These are phyloP conservation scores for Dryadomyces quercus-mongolicae DNA, from an alignment of 2,329 filamentous ascomycete species.

Conservation along the genomic window DNA sequence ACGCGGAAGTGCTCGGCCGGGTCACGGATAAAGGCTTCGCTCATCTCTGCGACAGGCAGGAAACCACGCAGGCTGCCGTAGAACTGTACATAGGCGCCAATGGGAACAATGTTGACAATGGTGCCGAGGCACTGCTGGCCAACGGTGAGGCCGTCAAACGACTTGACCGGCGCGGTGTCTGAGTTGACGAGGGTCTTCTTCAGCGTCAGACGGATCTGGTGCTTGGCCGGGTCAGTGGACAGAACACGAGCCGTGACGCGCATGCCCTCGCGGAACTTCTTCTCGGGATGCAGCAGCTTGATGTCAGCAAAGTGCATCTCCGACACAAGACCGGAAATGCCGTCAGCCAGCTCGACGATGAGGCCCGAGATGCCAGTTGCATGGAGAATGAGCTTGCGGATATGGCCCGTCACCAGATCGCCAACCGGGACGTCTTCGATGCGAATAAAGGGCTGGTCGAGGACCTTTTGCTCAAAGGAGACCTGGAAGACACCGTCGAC, in stretches of 20 bases:
- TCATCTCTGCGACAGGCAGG: slow-evolving; percentile 92
- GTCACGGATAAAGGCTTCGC: slow-evolving; percentile 86
- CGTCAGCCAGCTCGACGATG: slow-evolving; percentile 72
- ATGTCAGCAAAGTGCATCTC: slow-evolving; percentile 84
- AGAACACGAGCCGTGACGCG: slow-evolving; percentile 77
- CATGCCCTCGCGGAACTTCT: slow-evolving; percentile 84
- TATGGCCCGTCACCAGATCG: slow-evolving; percentile 64
- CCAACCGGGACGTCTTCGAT: slow-evolving; percentile 82
- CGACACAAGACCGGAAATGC: slow-evolving; percentile 78
- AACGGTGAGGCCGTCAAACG: slow-evolving; percentile 59
- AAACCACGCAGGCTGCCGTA: slow-evolving; percentile 77
- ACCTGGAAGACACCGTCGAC: slow-evolving; percentile 78
- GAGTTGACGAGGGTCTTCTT: slow-evolving; percentile 94
- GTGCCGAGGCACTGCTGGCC: slow-evolving; percentile 77
- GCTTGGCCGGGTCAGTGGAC: slow-evolving; percentile 62
- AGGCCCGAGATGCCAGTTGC: slow-evolving; percentile 69
- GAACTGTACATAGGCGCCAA: slow-evolving; percentile 84
- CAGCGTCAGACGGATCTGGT: slow-evolving; percentile 73
- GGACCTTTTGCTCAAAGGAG: slow-evolving; percentile 68
- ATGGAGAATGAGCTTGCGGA: slow-evolving; percentile 75
- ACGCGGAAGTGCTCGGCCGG: slow-evolving; percentile 78
- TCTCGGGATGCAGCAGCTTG: slow-evolving; percentile 80
- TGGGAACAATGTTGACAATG: slow-evolving; percentile 65
- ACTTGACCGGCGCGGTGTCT: slow-evolving; percentile 65
- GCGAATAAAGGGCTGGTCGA: slow-evolving; percentile 83